Evolutionary conservation across 2,329 filamentous ascomycete species (phyloP).

Genomic region (Didymella pomorum): DNA sequence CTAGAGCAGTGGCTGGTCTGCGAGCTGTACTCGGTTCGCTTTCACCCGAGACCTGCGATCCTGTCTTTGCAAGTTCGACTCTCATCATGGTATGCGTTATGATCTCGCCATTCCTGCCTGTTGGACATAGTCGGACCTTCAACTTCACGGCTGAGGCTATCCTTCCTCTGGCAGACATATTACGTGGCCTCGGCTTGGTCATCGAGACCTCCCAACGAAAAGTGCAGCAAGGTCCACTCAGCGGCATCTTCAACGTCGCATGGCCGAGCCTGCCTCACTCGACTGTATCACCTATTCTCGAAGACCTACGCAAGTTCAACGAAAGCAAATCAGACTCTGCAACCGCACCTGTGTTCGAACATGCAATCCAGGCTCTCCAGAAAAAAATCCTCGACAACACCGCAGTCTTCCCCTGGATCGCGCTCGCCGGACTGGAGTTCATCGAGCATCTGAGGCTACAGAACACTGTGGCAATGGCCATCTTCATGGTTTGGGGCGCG

Average conservation of each 20-base stretch:
- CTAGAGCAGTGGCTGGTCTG: constrained; percentile 15
- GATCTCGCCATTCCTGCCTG: constrained; percentile 21
- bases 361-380: constrained; percentile 18
- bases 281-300: constrained; percentile 9
- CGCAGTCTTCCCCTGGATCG: constrained; percentile 16
- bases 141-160: constrained; percentile 19
- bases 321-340: neutral
- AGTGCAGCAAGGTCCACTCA: constrained; percentile 20
- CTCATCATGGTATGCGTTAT: constrained; percentile 26
- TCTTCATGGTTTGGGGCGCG: constrained; percentile 30
- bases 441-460: constrained; percentile 18
- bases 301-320: constrained; percentile 13
- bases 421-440: constrained; percentile 15
- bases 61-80: constrained; percentile 20
- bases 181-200: constrained; percentile 21
- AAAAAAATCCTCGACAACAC: constrained; percentile 6
- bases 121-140: constrained; percentile 5
- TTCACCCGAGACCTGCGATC: constrained; percentile 19
- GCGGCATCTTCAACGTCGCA: constrained; percentile 14
- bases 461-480: constrained; percentile 19
- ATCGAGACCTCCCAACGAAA: constrained; percentile 16
- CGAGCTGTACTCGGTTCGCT: constrained; percentile 12
- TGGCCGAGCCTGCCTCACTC: constrained; percentile 15
- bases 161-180: constrained; percentile 18
- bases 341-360: constrained; percentile 10